Evolutionary conservation across 768 basidiomycete genomes (phyloP).

Genomic region (Mycena filopes): DNA sequence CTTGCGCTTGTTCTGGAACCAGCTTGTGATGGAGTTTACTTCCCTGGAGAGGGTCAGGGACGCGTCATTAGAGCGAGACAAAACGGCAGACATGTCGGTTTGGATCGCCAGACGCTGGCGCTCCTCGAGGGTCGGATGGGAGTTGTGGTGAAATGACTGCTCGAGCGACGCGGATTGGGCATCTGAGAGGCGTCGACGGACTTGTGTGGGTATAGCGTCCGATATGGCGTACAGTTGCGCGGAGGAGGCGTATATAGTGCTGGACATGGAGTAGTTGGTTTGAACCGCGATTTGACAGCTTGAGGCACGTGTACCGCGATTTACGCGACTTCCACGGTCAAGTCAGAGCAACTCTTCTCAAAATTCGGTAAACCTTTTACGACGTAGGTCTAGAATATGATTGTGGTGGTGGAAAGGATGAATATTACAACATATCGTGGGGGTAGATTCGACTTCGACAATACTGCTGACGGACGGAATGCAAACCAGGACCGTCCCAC

Average conservation of each 20-base stretch:
- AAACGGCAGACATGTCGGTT: constrained; percentile 67
- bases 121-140: constrained; percentile 78
- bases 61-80: constrained; percentile 24
- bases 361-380: no score
- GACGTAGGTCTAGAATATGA: neutral
- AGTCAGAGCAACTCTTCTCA: no score
- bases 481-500: neutral
- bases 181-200: constrained; percentile 74
- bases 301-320: no score
- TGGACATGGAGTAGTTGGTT: neutral
- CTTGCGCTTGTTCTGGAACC: constrained; percentile 87
- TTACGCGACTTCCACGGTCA: no score
- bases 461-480: constrained; percentile 5
- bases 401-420: constrained; percentile 1
- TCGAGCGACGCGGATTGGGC: constrained; percentile 76
- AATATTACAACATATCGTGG: constrained; percentile 35
- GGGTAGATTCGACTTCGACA: constrained; percentile 26
- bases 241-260: constrained; percentile 14
- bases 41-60: constrained; percentile 54
- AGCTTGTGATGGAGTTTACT: constrained; percentile 74
- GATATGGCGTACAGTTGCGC: constrained; percentile 4
- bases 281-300: no score
- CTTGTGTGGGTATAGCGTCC: constrained; percentile 49
- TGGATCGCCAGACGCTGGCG: constrained; percentile 70
- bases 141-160: constrained; percentile 74